Conservation (phyloP, 495 filamentous ascomycete species). For the Delitschia confertaspora region DNA sequence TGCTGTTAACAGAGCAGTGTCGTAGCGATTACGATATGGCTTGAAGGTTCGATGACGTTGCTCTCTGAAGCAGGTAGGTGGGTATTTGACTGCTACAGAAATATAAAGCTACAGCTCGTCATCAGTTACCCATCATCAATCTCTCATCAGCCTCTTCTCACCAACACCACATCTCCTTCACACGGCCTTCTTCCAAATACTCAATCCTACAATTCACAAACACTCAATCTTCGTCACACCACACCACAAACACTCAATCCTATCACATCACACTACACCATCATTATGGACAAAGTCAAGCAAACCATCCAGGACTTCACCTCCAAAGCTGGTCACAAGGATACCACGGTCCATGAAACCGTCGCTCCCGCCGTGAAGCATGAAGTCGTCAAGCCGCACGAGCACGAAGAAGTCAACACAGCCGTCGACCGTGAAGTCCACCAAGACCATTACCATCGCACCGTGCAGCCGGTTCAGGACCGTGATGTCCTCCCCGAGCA, state of each 20-base stretch:
- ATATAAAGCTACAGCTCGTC: neutral
- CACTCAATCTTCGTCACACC: no score
- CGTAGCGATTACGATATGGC: no score
- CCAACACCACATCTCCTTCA: no score
- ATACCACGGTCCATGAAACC: constrained; percentile 54
- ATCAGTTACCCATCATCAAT: no score
- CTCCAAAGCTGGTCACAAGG: constrained; percentile 46
- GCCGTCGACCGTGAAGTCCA: constrained; percentile 54
- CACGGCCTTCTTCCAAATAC: no score
- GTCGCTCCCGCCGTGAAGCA: constrained; percentile 52
- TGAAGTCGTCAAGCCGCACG: constrained; percentile 44
- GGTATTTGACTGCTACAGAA: neutral
- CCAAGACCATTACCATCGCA: constrained; percentile 40
- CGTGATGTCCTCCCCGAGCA: constrained; percentile 32
- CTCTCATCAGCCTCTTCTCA: no score
- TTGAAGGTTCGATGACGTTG: no score
- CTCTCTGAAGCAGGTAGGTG: neutral
- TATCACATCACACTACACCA: constrained; percentile 6
- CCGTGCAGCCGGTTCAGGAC: constrained; percentile 36
- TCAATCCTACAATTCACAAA: neutral
- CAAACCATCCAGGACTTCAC: constrained; percentile 45
- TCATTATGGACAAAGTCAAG: constrained; percentile 51
- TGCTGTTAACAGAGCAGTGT: no score
- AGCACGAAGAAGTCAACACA: constrained; percentile 47
- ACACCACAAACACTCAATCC: no score